phyloP scores from a whole-genome alignment of 2,329 filamentous ascomycete species.

The Hypoxylon sp. region DNA sequence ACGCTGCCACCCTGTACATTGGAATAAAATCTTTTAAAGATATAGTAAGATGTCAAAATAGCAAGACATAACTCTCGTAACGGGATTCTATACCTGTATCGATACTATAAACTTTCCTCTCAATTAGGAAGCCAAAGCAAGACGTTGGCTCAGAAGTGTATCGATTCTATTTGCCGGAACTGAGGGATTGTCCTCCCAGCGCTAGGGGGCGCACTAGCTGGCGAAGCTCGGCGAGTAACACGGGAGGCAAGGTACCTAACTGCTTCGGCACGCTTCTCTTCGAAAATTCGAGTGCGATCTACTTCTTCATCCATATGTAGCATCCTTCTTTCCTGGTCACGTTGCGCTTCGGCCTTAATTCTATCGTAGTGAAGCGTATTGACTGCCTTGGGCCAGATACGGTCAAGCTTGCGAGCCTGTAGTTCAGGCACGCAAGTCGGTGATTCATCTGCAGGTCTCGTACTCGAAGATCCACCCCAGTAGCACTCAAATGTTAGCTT shows the following conservation, averaged over 20 bases:
- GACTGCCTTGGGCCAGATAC: conserved; percentile 63
- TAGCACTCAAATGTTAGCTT: conserved; percentile 68
- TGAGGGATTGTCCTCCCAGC: conserved; percentile 28
- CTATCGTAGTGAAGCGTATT: conserved; percentile 61
- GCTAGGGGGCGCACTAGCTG: conserved; percentile 35
- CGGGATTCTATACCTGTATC: neutral
- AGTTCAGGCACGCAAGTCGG: conserved; percentile 57
- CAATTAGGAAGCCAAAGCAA: neutral
- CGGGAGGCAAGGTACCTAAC: conserved; percentile 57
- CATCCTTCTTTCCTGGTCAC: conserved; percentile 62
- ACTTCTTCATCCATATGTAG: conserved; percentile 63
- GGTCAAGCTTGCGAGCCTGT: conserved; percentile 64
- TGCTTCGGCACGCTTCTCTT: conserved; percentile 63
- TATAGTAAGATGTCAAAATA: neutral
- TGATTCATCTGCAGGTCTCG: conserved; percentile 57
- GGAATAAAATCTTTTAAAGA: neutral
- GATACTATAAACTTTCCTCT: neutral
- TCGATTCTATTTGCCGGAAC: conserved; percentile 17
- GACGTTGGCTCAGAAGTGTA: neutral
- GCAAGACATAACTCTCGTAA: neutral
- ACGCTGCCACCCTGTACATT: neutral
- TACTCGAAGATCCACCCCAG: conserved; percentile 68
- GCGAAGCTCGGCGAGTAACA: conserved; percentile 37
- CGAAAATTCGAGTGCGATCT: conserved; percentile 65
- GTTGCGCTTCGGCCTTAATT: conserved; percentile 60